Percentiles rank a stretch among this genome's conserved stretches.
Evolutionary conservation across 2,329 filamentous ascomycete species (phyloP).

Genomic region (Hirsutella minnesotensis): DNA sequence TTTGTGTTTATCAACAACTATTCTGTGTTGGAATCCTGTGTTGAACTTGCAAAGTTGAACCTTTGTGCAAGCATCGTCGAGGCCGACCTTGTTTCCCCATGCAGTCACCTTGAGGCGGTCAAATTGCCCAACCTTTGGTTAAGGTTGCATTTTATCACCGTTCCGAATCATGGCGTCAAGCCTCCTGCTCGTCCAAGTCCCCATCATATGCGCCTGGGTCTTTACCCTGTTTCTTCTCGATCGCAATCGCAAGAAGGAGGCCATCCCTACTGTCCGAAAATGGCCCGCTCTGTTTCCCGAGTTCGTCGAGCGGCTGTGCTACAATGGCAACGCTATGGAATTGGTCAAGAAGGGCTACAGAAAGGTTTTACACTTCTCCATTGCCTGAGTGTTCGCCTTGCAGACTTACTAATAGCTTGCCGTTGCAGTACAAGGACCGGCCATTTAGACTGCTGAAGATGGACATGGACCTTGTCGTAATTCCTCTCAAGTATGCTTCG

Average conservation of each 20-base stretch:
- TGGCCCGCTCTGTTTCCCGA: conserved; percentile 6
- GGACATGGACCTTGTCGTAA: conserved; percentile 8
- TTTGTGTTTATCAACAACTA: no score
- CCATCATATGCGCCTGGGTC: not conserved
- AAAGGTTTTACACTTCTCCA: not conserved
- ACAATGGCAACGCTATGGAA: conserved; percentile 3
- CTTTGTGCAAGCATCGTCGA: no score
- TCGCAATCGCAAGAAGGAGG: not conserved
- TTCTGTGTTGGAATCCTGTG: no score
- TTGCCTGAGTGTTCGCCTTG: not conserved
- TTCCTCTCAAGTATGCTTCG: conserved; percentile 6
- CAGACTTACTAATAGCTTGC: no score
- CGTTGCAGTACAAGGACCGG: conserved; percentile 4
- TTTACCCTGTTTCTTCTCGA: not conserved
- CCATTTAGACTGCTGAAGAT: conserved; percentile 7
- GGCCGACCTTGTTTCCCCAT: no score
- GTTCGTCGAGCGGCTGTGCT: conserved; percentile 7
- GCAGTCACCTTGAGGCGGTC: no score
- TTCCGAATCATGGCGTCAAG: not conserved
- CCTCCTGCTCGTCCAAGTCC: conserved; percentile 1
- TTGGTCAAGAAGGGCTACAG: conserved; percentile 5
- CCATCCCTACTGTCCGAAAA: conserved; percentile 3
- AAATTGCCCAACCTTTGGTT: no score
- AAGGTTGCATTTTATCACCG: no score
- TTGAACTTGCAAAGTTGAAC: no score